Evolutionary conservation across 148 eudicot genomes (phyloP).

Genomic region (Cornus kousa): DNA sequence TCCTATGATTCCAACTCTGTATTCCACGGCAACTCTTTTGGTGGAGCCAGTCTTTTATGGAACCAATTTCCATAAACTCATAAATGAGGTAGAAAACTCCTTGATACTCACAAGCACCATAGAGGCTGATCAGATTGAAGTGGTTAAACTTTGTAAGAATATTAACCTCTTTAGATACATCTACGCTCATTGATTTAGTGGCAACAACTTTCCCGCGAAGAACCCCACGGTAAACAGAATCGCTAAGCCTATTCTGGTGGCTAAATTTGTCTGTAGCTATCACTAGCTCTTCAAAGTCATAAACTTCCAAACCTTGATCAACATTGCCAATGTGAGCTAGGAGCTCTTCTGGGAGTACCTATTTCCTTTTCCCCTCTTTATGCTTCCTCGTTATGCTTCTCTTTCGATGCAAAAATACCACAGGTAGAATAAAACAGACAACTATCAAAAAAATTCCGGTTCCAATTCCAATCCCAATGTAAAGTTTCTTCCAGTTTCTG

Average conservation of each 20-base stretch:
- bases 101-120: conserved; percentile 53
- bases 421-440: conserved; percentile 20
- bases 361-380: conserved; percentile 17
- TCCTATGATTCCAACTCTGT: conserved; percentile 55
- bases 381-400: conserved; percentile 9
- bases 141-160: conserved; percentile 66
- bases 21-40: conserved; percentile 9
- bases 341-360: conserved; percentile 25
- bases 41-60: conserved; percentile 58
- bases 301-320: conserved; percentile 48
- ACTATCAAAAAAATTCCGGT: conserved; percentile 31
- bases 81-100: conserved; percentile 61
- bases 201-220: conserved; percentile 49
- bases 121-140: conserved; percentile 55
- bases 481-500: conserved; percentile 20
- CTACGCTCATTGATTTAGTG: conserved; percentile 50
- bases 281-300: conserved; percentile 52
- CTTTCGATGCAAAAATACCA: conserved; percentile 5
- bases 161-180: conserved; percentile 53
- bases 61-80: conserved; percentile 65
- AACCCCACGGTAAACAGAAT: conserved; percentile 57
- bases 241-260: conserved; percentile 38
- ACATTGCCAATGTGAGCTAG: conserved; percentile 33
- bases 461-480: conserved; percentile 35
- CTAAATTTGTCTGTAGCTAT: conserved; percentile 59